A percentile compares a stretch with the other conserved stretches of the same genome.
Conservation (phyloP, 2,329 filamentous ascomycete genomes). For the Colletotrichum tabaci region DNA sequence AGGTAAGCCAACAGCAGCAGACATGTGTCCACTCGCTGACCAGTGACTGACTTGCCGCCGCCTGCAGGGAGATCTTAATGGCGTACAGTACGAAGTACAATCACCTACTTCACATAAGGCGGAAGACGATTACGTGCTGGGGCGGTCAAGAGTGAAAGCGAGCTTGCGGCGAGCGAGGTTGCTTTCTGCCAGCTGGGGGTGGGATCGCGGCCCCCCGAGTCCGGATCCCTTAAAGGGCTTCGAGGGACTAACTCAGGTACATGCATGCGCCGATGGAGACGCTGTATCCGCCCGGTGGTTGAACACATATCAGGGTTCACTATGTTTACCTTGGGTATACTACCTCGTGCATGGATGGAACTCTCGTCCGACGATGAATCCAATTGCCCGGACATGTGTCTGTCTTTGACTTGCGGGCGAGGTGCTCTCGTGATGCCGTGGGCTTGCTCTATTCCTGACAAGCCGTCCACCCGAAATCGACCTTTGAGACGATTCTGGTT, state of each 20-base stretch:
- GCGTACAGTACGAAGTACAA: too few species aligned
- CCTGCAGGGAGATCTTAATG: slow-evolving; percentile 2
- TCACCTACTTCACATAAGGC: neutral
- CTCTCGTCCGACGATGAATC: neutral
- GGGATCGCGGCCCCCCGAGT: slow-evolving; percentile 14
- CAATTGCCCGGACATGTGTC: neutral
- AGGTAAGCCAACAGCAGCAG: slow-evolving; percentile 14
- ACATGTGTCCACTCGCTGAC: slow-evolving; percentile 10
- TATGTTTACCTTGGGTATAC: too few species aligned
- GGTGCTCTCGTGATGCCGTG: neutral
- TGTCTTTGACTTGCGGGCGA: neutral
- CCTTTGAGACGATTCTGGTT: slow-evolving; percentile 3
- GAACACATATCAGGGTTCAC: too few species aligned
- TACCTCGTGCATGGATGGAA: too few species aligned
- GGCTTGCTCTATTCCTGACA: neutral
- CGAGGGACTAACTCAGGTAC: slow-evolving; percentile 36
- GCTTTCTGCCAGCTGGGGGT: slow-evolving; percentile 24
- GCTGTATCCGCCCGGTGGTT: slow-evolving; percentile 18
- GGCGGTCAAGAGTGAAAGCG: slow-evolving; percentile 11
- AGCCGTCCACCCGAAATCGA: neutral
- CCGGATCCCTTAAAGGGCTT: slow-evolving; percentile 1
- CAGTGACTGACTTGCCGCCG: neutral
- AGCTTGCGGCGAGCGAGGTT: neutral
- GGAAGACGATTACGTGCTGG: neutral
- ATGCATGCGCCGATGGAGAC: slow-evolving; percentile 37